A percentile compares a stretch with the other conserved stretches of the same genome.
phyloP scores from a whole-genome alignment of 2,329 filamentous ascomycete genomes.

The Verticillium klebahnii region DNA sequence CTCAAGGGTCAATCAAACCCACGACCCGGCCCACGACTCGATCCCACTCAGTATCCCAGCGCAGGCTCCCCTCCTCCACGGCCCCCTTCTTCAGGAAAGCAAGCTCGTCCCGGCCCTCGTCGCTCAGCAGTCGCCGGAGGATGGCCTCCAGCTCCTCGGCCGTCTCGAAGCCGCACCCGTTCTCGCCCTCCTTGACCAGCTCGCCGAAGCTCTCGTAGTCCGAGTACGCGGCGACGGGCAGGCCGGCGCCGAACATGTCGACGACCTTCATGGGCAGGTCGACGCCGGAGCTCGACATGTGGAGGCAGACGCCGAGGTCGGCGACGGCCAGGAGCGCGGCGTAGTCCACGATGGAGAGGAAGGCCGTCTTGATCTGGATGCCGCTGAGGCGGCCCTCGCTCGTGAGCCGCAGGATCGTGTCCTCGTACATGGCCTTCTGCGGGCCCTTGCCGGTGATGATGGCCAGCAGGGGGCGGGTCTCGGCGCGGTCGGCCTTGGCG shows the following conservation, averaged over 20 bases:
- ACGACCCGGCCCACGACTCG: slow-evolving; percentile 71
- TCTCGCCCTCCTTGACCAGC: slow-evolving; percentile 80
- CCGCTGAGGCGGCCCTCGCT: slow-evolving; percentile 59
- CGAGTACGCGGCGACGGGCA: slow-evolving; percentile 85
- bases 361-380: slow-evolving; percentile 73
- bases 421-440: slow-evolving; percentile 70
- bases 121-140: slow-evolving; percentile 59
- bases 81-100: slow-evolving; percentile 63
- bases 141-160: slow-evolving; percentile 60
- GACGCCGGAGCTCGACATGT: slow-evolving; percentile 90
- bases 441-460: slow-evolving; percentile 96
- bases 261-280: slow-evolving; percentile 99
- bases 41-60: slow-evolving; percentile 96
- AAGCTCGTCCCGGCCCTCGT: slow-evolving; percentile 48
- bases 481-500: slow-evolving; percentile 42
- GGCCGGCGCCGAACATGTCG: slow-evolving; percentile 94
- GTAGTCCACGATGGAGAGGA: slow-evolving; percentile 81
- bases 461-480: slow-evolving; percentile 61
- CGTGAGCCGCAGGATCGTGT: slow-evolving; percentile 58
- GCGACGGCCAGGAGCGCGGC: slow-evolving; percentile 78
- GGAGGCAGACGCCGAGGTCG: slow-evolving; percentile 85
- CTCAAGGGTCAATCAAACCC: slow-evolving; percentile 32
- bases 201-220: slow-evolving; percentile 86
- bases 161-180: slow-evolving; percentile 80
- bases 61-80: slow-evolving; percentile 63